Conservation (phyloP, 176 grass and related monocot genomes). For the Carex pumila region DNA sequence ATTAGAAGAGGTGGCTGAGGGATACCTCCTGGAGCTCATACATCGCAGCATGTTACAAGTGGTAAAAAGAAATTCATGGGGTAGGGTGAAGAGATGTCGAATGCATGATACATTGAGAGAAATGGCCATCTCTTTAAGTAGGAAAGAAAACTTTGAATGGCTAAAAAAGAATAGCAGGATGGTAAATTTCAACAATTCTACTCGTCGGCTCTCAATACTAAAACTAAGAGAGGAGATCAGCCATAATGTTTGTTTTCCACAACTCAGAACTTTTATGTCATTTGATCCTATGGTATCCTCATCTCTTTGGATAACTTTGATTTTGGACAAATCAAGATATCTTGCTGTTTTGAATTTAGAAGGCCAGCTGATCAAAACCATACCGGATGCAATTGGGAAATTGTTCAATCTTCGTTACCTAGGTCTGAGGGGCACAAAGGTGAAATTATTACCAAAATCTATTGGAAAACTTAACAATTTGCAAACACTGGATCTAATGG, state of each 20-base stretch:
- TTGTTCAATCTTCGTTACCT: conserved; percentile 47
- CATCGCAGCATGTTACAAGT: conserved; percentile 19
- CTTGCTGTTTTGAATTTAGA: conserved; percentile 28
- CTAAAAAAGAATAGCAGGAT: conserved; percentile 3
- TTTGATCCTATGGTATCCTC: not conserved
- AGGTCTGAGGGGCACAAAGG: conserved; percentile 21
- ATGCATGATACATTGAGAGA: conserved; percentile 50
- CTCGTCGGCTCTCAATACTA: not conserved
- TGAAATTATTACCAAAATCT: conserved; percentile 42
- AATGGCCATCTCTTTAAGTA: conserved; percentile 21
- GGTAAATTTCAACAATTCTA: not conserved
- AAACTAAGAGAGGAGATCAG: not conserved
- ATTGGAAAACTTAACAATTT: conserved; percentile 28
- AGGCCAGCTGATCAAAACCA: not conserved
- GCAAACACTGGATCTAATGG: conserved; percentile 31
- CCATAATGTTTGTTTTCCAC: not conserved
- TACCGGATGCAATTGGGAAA: conserved; percentile 25
- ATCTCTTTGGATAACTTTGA: not conserved
- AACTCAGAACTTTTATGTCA: conserved; percentile 29
- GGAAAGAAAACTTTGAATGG: conserved; percentile 19
- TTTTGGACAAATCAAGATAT: conserved; percentile 15
- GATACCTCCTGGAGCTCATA: conserved; percentile 21
- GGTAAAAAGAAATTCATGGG: not conserved
- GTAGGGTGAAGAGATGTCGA: not conserved
- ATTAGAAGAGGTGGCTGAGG: conserved; percentile 30